Conservation (phyloP, 768 basidiomycete genomes). For the Sarcodon aspratus region DNA sequence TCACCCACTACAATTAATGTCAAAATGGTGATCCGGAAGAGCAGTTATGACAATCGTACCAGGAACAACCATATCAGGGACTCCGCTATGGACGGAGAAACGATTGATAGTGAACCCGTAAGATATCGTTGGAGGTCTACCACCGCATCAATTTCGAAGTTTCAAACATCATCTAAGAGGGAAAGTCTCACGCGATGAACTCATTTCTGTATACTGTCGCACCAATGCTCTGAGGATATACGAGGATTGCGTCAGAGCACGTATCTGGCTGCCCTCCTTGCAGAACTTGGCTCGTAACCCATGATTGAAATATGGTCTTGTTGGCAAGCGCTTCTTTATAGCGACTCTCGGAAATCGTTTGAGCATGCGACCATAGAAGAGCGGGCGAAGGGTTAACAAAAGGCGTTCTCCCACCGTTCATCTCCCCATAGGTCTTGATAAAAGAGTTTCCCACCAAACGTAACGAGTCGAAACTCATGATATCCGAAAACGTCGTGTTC, state of each 20-base stretch:
- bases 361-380: conserved; percentile 14
- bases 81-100: conserved; percentile 13
- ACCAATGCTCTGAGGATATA: conserved; percentile 19
- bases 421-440: conserved; percentile 13
- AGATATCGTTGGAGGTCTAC: conserved; percentile 12
- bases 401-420: conserved; percentile 13
- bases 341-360: conserved; percentile 7
- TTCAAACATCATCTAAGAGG: not conserved
- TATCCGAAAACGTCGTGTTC: conserved; percentile 16
- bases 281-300: conserved; percentile 14
- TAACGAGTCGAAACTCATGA: conserved; percentile 16
- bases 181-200: conserved; percentile 10
- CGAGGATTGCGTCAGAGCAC: conserved; percentile 16
- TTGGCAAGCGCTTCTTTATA: conserved; percentile 12
- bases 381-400: conserved; percentile 19
- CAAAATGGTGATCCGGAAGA: not conserved
- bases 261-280: conserved; percentile 8
- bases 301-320: conserved; percentile 19
- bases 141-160: not conserved
- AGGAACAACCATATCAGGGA: conserved; percentile 20
- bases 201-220: conserved; percentile 13
- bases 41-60: conserved; percentile 8
- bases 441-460: conserved; percentile 16
- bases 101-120: conserved; percentile 13
- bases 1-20: conserved; percentile 13